A percentile compares a stretch with the other conserved stretches of the same genome.
Conservation (phyloP, 192 early-diverging fungal species). For the Mortierella alpina region DNA sequence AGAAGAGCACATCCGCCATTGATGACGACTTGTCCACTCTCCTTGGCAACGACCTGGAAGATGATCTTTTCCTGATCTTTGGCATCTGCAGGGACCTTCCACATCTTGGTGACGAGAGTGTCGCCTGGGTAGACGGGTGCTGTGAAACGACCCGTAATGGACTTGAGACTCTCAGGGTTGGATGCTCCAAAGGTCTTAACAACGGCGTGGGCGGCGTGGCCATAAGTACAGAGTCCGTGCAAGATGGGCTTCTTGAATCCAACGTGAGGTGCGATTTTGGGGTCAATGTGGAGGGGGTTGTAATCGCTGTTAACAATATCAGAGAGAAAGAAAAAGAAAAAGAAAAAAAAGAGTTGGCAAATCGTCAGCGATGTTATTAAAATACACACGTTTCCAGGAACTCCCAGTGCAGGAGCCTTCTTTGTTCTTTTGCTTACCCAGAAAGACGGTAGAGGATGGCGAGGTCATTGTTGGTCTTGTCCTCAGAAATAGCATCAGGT, state of each 20-base stretch:
- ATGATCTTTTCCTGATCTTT: slow-evolving; percentile 61
- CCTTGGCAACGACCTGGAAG: slow-evolving; percentile 68
- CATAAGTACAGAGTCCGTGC: slow-evolving; percentile 77
- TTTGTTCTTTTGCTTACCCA: slow-evolving; percentile 57
- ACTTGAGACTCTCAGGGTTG: slow-evolving; percentile 66
- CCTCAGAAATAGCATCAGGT: slow-evolving; percentile 67
- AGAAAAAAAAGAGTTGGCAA: slow-evolving; percentile 14
- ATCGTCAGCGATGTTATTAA: not conserved
- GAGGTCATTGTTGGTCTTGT: slow-evolving; percentile 60
- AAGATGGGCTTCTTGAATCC: slow-evolving; percentile 80
- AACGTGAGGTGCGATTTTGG: slow-evolving; percentile 68
- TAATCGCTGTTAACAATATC: slow-evolving; percentile 63
- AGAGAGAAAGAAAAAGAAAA: not conserved
- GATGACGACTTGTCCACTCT: slow-evolving; percentile 69
- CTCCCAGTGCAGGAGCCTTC: not conserved
- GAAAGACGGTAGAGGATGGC: slow-evolving; percentile 80
- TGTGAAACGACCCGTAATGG: slow-evolving; percentile 74
- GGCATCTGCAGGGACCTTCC: slow-evolving; percentile 65
- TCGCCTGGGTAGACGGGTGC: slow-evolving; percentile 82
- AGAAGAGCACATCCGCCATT: slow-evolving; percentile 67
- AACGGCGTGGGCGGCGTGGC: slow-evolving; percentile 68
- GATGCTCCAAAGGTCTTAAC: slow-evolving; percentile 64
- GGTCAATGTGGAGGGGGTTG: slow-evolving; percentile 83
- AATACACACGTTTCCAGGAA: not conserved
- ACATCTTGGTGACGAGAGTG: slow-evolving; percentile 74